phyloP scores from a whole-genome alignment of 768 basidiomycete species.

The Gyrodon lividus region DNA sequence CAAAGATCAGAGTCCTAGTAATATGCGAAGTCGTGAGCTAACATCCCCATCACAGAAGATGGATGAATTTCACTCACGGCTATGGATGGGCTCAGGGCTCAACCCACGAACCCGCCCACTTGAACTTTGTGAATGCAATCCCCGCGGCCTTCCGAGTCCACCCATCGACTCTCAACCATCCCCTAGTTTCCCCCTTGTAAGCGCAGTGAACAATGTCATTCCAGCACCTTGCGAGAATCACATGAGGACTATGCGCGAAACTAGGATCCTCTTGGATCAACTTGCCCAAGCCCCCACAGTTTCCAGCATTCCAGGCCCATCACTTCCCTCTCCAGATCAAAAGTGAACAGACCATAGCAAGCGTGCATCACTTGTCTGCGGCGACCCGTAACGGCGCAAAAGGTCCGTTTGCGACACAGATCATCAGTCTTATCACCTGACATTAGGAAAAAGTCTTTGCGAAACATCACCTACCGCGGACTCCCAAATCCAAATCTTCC shows the following conservation, averaged over 20 bases:
- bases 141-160: constrained; percentile 69
- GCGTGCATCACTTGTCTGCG: constrained; percentile 66
- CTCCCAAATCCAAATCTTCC: constrained; percentile 69
- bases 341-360: constrained; percentile 74
- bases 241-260: constrained; percentile 71
- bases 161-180: constrained; percentile 24
- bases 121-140: constrained; percentile 48
- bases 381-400: constrained; percentile 65
- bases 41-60: neutral
- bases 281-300: constrained; percentile 58
- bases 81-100: constrained; percentile 41
- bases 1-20: constrained; percentile 65
- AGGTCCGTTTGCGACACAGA: constrained; percentile 5
- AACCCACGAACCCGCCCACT: constrained; percentile 39
- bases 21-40: constrained; percentile 23
- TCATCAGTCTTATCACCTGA: neutral
- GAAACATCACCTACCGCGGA: constrained; percentile 70
- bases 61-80: neutral
- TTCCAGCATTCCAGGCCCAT: constrained; percentile 51
- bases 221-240: constrained; percentile 84
- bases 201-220: constrained; percentile 66
- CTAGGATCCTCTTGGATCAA: constrained; percentile 66
- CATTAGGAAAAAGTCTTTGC: constrained; percentile 47
- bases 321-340: constrained; percentile 53
- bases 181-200: constrained; percentile 26